These are phyloP conservation scores for Blastobotrys illinoisensis DNA, from an alignment of 1,139 yeast genomes.

Conservation along the genomic window DNA sequence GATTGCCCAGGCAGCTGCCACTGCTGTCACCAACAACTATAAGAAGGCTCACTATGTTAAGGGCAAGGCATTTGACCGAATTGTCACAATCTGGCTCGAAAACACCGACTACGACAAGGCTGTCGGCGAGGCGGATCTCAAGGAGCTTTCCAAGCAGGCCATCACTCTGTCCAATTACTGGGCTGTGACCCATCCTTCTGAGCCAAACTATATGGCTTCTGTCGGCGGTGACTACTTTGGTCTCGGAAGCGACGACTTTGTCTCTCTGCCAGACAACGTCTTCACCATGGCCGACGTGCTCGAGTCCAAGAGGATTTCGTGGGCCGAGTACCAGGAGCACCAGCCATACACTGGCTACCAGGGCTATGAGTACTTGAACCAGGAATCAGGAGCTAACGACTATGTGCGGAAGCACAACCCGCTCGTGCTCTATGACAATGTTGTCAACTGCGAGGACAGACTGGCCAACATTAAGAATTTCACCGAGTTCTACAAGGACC, in stretches of 20 bases:
- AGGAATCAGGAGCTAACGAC: constrained; percentile 39
- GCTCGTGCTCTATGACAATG: constrained; percentile 38
- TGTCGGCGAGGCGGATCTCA: constrained; percentile 38
- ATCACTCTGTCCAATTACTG: constrained; percentile 44
- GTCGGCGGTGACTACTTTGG: constrained; percentile 47
- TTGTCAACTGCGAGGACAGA: constrained; percentile 33
- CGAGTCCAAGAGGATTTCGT: constrained; percentile 40
- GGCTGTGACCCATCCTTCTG: constrained; percentile 46
- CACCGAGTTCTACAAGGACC: constrained; percentile 39
- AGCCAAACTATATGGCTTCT: constrained; percentile 46
- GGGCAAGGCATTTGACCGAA: constrained; percentile 41
- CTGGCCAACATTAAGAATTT: constrained; percentile 42
- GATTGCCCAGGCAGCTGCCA: constrained; percentile 37
- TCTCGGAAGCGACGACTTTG: constrained; percentile 40
- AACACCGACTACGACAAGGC: constrained; percentile 48
- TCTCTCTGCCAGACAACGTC: constrained; percentile 39
- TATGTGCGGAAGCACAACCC: constrained; percentile 50
- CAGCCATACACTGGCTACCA: constrained; percentile 45
- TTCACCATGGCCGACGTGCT: constrained; percentile 44
- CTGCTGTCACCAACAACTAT: constrained; percentile 35
- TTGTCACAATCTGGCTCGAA: constrained; percentile 44
- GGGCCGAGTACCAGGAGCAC: constrained; percentile 49
- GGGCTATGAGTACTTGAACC: constrained; percentile 43
- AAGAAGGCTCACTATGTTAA: constrained; percentile 31
- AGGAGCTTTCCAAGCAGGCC: constrained; percentile 40